Base-by-base conservation (phyloP, 2,329 filamentous ascomycete genomes). In the Pseudogymnoascus sp. region DNA sequence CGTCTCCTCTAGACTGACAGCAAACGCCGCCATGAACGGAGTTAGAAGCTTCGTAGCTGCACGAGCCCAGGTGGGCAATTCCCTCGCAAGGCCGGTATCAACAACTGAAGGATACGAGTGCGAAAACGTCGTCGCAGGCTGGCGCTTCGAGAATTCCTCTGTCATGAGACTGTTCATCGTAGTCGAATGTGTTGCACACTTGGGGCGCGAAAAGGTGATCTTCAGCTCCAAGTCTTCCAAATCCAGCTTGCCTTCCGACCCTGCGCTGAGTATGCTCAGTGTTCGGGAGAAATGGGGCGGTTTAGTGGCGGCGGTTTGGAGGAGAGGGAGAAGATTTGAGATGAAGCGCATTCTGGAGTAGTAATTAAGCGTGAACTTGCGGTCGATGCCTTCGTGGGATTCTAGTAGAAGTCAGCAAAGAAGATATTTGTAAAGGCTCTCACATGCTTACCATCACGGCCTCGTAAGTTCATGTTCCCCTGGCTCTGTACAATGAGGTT, bases 331-430 rank as follows among this genome's bases (percentile, higher is more conserved):
- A 0, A 88, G 77, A 62, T 85, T 84, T 50, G 77, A 63, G 11
- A 81, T 76, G 68, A 86, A 82, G 40, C 82, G 82, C 66, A 81
- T 77, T 18, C 84, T 84, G 4, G 80, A 77, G 72, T 87, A 86
- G 72, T 81, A 82, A 18, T 76, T 71, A 4, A 71, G 61, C 11
- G 68, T 64, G 28, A 70, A 65, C 50, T 70, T 71, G 8, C 69
- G 66, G 47, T 70, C 68, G 5, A 72, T 63, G 12, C 69, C 69
- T 67, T 72, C 70, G 1, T 68, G 64, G 10, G 62, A 66, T 63
- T 70, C 70, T 72, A 28, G 11, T 14, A 25, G n/a, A 38, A 8
- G 44, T 14, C 12, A 23, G 33, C 59, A 16, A 64, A 23, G 11
- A 31, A 60, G 10, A 6, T 21, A 47, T 56, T 23, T 23, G 11